Percentiles rank a stretch among this genome's conserved stretches.
These are phyloP conservation scores for Senna siamea DNA, from an alignment of 306 rosid genomes.

Conservation along the genomic window DNA sequence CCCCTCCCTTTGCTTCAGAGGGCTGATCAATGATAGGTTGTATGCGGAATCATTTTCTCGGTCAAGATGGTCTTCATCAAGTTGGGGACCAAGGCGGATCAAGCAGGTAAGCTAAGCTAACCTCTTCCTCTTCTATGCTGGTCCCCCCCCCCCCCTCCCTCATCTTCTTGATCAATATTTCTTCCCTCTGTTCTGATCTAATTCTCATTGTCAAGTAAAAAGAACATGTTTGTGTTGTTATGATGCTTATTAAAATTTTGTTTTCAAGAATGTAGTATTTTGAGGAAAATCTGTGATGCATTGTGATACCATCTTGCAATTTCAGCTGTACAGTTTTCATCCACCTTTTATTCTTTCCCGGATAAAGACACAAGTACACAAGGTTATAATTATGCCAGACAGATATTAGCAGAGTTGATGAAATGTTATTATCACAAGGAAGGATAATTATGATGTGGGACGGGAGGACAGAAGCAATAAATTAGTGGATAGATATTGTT, in stretches of 20 bases:
- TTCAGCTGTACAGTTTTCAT: slow-evolving; percentile 12
- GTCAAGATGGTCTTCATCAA: slow-evolving; percentile 89
- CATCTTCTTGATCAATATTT: not conserved
- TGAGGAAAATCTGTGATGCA: slow-evolving; percentile 7
- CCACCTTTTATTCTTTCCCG: not conserved
- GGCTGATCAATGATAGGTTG: slow-evolving; percentile 69
- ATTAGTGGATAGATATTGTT: not conserved
- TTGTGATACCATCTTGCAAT: slow-evolving; percentile 27
- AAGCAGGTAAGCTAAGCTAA: slow-evolving; percentile 60
- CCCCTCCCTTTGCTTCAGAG: slow-evolving; percentile 65
- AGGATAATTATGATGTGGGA: not conserved
- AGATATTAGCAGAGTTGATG: slow-evolving; percentile 5
- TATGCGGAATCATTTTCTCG: slow-evolving; percentile 66
- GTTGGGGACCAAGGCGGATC: slow-evolving; percentile 92
- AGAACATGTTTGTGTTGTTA: too few species aligned
- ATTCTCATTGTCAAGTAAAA: slow-evolving; percentile 10
- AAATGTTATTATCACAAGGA: not conserved
- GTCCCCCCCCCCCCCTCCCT: not conserved
- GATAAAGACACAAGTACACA: slow-evolving; percentile 4
- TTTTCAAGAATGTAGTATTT: slow-evolving; percentile 1
- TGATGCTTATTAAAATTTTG: slow-evolving; percentile 16
- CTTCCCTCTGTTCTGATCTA: slow-evolving; percentile 6
- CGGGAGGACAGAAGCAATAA: not conserved
- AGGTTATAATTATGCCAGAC: slow-evolving; percentile 5
- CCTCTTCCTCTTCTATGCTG: not conserved